Evolutionary conservation across 2,329 filamentous ascomycete genomes (phyloP).

Genomic region (Pseudogymnoascus sp.): DNA sequence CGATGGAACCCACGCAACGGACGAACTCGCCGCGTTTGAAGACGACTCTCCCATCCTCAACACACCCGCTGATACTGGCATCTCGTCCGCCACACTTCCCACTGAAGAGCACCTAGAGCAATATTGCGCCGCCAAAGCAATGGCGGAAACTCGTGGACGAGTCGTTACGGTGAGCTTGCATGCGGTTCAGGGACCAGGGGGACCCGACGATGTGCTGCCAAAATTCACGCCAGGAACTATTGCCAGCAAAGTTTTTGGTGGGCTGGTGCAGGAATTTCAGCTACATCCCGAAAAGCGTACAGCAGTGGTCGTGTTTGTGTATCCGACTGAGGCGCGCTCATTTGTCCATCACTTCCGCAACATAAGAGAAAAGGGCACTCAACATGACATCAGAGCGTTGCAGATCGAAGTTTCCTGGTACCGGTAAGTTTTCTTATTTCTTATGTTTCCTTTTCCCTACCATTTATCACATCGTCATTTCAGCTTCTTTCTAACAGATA

Average conservation of each 20-base stretch:
- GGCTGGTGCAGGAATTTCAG: constrained; percentile 12
- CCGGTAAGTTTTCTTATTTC: neutral
- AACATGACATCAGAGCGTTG: constrained; percentile 9
- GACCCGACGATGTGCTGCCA: neutral
- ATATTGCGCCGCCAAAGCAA: neutral
- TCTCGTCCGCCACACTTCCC: neutral
- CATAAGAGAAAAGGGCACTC: constrained; percentile 2
- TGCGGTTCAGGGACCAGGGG: neutral
- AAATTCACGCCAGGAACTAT: constrained; percentile 10
- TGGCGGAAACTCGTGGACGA: neutral
- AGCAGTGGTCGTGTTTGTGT: constrained; percentile 11
- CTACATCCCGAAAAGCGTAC: neutral
- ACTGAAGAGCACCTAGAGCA: neutral
- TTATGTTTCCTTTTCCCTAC: too few species aligned
- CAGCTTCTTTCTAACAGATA: neutral
- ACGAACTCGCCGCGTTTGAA: neutral
- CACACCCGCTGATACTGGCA: neutral
- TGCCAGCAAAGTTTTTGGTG: constrained; percentile 8
- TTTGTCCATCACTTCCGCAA: constrained; percentile 9
- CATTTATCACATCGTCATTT: neutral
- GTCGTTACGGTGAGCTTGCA: constrained; percentile 11
- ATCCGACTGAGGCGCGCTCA: constrained; percentile 2
- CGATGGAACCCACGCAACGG: neutral
- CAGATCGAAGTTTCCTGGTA: constrained; percentile 13
- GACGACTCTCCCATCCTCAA: neutral